phyloP scores from a whole-genome alignment of 768 basidiomycete species.

The Tubosaeta sp. region DNA sequence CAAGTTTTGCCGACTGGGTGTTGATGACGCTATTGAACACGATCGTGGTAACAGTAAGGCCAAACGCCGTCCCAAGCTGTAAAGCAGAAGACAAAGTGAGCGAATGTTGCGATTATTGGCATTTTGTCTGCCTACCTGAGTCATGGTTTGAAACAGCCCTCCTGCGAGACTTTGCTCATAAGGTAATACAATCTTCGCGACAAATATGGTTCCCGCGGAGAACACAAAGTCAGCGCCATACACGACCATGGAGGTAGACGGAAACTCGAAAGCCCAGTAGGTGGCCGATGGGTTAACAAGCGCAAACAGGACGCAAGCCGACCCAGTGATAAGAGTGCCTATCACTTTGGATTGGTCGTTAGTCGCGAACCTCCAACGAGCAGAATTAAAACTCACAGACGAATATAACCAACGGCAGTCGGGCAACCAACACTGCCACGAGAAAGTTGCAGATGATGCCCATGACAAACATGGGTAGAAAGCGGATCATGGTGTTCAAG shows the following conservation, averaged over 20 bases:
- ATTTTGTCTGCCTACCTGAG: conserved; percentile 48
- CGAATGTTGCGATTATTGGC: background rate
- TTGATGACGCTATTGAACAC: conserved; percentile 56
- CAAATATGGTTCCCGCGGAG: conserved; percentile 67
- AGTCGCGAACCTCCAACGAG: background rate
- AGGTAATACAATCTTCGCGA: conserved; percentile 60
- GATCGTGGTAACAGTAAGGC: conserved; percentile 68
- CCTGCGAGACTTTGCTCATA: conserved; percentile 76
- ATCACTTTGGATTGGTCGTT: conserved; percentile 28
- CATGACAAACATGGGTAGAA: conserved; percentile 68
- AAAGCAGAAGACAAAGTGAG: background rate
- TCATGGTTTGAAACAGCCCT: conserved; percentile 76
- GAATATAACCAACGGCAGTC: conserved; percentile 52
- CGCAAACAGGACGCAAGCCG: conserved; percentile 64
- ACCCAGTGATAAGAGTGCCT: conserved; percentile 58
- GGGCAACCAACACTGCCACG: conserved; percentile 56
- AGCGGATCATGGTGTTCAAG: conserved; percentile 57
- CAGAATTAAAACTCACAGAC: conserved; percentile 39
- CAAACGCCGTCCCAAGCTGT: conserved; percentile 65
- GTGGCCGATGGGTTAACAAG: conserved; percentile 50
- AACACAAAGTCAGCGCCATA: conserved; percentile 79
- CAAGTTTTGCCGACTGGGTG: conserved; percentile 28
- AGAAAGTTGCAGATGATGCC: conserved; percentile 63
- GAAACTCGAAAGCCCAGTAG: conserved; percentile 79
- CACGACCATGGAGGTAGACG: conserved; percentile 58